Conservation (phyloP, 768 basidiomycete species). For the Inosperma sp. region DNA sequence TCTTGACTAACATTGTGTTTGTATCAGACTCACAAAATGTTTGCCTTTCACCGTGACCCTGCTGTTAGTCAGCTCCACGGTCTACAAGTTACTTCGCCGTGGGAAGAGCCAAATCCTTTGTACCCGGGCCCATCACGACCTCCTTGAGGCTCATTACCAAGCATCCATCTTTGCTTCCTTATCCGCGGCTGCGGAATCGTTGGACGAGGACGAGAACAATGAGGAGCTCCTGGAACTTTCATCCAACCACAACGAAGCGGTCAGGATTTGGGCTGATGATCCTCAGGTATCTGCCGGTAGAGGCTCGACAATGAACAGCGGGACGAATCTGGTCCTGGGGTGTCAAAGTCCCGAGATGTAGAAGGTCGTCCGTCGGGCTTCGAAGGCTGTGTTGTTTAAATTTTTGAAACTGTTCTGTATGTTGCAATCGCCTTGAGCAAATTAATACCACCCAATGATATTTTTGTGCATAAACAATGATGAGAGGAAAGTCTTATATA, state of each 20-base stretch:
- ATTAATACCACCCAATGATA: neutral
- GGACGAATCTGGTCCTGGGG: neutral
- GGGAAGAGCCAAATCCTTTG: constrained; percentile 12
- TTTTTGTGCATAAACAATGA: constrained; percentile 2
- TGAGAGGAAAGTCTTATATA: constrained; percentile 2
- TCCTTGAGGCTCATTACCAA: constrained; percentile 14
- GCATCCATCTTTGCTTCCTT: constrained; percentile 11
- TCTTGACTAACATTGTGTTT: constrained; percentile 11
- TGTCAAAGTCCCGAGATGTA: neutral
- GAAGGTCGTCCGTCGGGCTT: neutral
- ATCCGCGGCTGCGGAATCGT: constrained; percentile 11
- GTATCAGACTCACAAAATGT: constrained; percentile 17
- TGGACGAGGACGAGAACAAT: constrained; percentile 10
- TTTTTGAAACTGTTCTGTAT: neutral
- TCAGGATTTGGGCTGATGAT: neutral
- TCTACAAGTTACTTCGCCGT: constrained; percentile 15
- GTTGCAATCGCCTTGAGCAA: neutral
- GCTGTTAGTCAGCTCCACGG: constrained; percentile 12
- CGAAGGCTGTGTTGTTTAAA: neutral
- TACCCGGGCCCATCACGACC: constrained; percentile 14
- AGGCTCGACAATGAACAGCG: neutral
- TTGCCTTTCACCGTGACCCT: constrained; percentile 13
- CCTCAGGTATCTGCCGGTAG: neutral
- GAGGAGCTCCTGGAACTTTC: constrained; percentile 12
- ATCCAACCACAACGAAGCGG: constrained; percentile 2